These are phyloP conservation scores for Anisodus tanguticus DNA, from an alignment of 257 asterid genomes.

Conservation along the genomic window DNA sequence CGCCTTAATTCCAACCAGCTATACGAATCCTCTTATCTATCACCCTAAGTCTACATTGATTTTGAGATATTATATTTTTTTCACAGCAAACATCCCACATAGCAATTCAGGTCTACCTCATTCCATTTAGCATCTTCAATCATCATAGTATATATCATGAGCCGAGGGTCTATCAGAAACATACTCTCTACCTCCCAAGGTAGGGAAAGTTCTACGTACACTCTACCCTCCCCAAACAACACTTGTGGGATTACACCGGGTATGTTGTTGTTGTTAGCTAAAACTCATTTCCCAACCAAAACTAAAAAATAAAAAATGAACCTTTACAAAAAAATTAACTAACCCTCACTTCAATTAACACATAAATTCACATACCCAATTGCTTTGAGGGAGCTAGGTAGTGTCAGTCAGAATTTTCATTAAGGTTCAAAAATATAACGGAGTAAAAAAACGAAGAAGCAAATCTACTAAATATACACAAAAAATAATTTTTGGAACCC, in stretches of 20 bases:
- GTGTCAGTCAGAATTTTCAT: too few species aligned
- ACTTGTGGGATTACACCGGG: too few species aligned
- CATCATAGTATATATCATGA: background rate
- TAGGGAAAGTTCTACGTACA: too few species aligned
- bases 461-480: too few species aligned
- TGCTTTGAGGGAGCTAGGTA: background rate
- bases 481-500: too few species aligned
- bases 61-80: background rate
- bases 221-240: too few species aligned
- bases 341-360: background rate
- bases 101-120: background rate
- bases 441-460: too few species aligned
- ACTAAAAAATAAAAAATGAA: background rate
- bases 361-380: background rate
- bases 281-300: background rate
- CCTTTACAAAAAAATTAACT: slow-evolving; percentile 1
- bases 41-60: background rate
- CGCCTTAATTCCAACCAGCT: background rate
- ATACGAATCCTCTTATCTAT: background rate
- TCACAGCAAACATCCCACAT: background rate
- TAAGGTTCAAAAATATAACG: too few species aligned
- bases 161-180: too few species aligned
- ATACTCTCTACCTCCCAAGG: too few species aligned
- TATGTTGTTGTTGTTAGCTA: background rate
- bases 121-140: background rate